Conservation (phyloP, 2,329 filamentous ascomycete species). For the Exserohilum rostratum region DNA sequence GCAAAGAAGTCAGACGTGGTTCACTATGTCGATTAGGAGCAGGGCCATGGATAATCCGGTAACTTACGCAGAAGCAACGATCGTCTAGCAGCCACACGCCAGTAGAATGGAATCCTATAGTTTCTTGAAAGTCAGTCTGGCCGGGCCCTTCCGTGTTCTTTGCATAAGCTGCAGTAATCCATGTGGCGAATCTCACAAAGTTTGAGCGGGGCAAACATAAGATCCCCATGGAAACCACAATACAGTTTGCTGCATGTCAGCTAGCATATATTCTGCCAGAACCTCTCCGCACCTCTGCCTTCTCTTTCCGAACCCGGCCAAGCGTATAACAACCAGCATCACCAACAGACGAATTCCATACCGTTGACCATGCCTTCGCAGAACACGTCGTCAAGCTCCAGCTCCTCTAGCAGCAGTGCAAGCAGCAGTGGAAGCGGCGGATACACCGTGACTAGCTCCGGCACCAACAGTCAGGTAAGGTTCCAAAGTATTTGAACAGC, state of each 20-base stretch:
- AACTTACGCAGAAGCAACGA: no score
- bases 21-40: no score
- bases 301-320: neutral
- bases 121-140: neutral
- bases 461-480: conserved; percentile 48
- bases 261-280: neutral
- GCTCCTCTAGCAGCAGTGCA: conserved; percentile 14
- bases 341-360: neutral
- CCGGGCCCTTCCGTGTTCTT: neutral
- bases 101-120: no score
- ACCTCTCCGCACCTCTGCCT: neutral
- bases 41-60: no score
- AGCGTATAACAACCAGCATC: neutral
- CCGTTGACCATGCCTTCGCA: conserved; percentile 1
- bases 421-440: conserved; percentile 21
- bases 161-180: neutral
- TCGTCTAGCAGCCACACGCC: no score
- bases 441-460: conserved; percentile 49
- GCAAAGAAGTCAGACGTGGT: no score
- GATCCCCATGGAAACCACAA: neutral
- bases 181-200: neutral
- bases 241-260: neutral
- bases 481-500: neutral
- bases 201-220: neutral
- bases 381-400: conserved; percentile 18